These are phyloP conservation scores for Bathelium albidoporum DNA, from an alignment of 495 filamentous ascomycete genomes.

Conservation along the genomic window DNA sequence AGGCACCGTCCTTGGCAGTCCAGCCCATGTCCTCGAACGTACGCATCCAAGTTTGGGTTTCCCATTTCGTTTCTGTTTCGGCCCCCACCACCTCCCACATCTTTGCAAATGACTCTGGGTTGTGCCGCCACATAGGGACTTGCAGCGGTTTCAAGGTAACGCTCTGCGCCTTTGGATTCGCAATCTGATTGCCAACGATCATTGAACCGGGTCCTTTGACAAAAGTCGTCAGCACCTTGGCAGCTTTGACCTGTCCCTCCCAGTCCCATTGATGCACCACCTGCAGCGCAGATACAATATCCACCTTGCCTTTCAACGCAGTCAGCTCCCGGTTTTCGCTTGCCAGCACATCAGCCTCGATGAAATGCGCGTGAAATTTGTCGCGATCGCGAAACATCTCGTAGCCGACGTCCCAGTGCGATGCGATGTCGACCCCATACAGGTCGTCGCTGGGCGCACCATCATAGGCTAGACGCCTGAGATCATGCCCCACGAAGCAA, in stretches of 20 bases:
- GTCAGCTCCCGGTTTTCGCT: slow-evolving; percentile 8
- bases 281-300: slow-evolving; percentile 19
- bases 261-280: slow-evolving; percentile 33
- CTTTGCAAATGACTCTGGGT: slow-evolving; percentile 1
- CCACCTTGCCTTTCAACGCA: slow-evolving; percentile 18
- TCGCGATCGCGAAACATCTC: slow-evolving; percentile 29
- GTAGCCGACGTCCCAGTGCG: slow-evolving; percentile 25
- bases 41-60: background rate
- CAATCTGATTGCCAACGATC: slow-evolving; percentile 15
- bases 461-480: slow-evolving; percentile 26
- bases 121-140: background rate
- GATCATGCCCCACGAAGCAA: slow-evolving; percentile 31
- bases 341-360: slow-evolving; percentile 22
- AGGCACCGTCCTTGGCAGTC: background rate
- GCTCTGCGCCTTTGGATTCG: background rate
- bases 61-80: slow-evolving; percentile 5
- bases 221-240: background rate
- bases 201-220: slow-evolving; percentile 8
- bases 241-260: slow-evolving; percentile 24
- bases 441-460: slow-evolving; percentile 23
- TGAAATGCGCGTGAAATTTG: slow-evolving; percentile 17
- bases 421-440: slow-evolving; percentile 24
- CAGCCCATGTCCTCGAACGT: slow-evolving; percentile 4
- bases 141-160: background rate
- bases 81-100: slow-evolving; percentile 6